phyloP scores from a whole-genome alignment of 2,329 filamentous ascomycete species.

The Monosporascus sp. region DNA sequence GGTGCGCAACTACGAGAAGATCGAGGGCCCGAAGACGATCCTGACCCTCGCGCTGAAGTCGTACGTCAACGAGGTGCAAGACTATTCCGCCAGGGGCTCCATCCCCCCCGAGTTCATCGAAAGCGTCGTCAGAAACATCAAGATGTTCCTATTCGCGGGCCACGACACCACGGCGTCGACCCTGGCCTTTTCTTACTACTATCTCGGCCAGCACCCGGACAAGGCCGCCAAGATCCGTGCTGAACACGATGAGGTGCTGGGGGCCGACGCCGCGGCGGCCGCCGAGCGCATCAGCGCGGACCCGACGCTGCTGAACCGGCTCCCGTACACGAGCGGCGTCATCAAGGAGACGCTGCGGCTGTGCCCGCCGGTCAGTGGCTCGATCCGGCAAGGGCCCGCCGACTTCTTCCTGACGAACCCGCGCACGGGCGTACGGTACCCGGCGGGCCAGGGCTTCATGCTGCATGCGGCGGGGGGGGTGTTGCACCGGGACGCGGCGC shows the following conservation, averaged over 20 bases:
- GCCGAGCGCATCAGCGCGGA: conserved; percentile 34
- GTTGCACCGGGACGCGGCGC: conserved; percentile 25
- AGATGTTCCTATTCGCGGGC: conserved; percentile 27
- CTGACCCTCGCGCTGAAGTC: conserved; percentile 21
- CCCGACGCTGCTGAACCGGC: conserved; percentile 40
- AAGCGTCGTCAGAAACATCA: conserved; percentile 20
- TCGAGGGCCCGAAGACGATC: conserved; percentile 21
- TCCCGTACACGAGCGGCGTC: conserved; percentile 46
- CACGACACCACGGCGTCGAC: conserved; percentile 27
- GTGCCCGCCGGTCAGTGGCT: conserved; percentile 39
- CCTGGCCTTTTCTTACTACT: conserved; percentile 19
- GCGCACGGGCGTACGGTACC: conserved; percentile 34
- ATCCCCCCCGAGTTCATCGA: conserved; percentile 15
- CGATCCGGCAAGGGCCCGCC: conserved; percentile 29
- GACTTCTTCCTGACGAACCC: conserved; percentile 35
- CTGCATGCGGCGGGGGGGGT: conserved; percentile 14
- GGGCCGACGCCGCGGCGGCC: conserved; percentile 30
- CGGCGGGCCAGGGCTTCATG: conserved; percentile 30
- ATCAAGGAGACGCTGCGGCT: conserved; percentile 49
- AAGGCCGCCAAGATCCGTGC: conserved; percentile 16
- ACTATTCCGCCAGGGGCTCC: conserved; percentile 4
- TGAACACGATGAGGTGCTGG: conserved; percentile 38
- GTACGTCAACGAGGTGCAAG: conserved; percentile 15
- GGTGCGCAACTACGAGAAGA: conserved; percentile 17
- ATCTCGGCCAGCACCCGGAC: conserved; percentile 17